A percentile compares a stretch with the other conserved stretches of the same genome.
phyloP scores from a whole-genome alignment of 306 rosid genomes.

The Vigna unguiculata region DNA sequence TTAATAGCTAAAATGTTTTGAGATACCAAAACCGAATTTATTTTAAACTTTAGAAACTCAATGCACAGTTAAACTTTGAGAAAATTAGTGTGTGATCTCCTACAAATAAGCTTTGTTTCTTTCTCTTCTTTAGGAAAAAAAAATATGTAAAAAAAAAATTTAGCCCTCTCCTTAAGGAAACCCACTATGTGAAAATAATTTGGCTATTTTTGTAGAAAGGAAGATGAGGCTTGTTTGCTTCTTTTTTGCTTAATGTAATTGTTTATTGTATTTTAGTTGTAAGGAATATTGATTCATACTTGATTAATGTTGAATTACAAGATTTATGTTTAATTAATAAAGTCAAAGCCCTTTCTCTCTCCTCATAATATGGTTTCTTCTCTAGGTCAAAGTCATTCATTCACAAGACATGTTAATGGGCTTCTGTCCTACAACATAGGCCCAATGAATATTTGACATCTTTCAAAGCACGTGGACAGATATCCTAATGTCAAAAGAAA shows the following conservation, averaged over 20 bases:
- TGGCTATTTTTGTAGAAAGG: slow-evolving; percentile 53
- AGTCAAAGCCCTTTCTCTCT: slow-evolving; percentile 41
- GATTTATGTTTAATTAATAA: slow-evolving; percentile 32
- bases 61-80: no score
- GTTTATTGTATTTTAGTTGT: slow-evolving; percentile 37
- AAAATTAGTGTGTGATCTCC: background rate
- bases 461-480: slow-evolving; percentile 68
- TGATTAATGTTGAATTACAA: slow-evolving; percentile 34
- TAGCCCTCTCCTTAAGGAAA: slow-evolving; percentile 68
- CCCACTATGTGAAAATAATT: slow-evolving; percentile 41
- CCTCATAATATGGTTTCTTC: background rate
- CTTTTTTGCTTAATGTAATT: background rate
- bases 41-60: background rate
- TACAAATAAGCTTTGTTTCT: background rate
- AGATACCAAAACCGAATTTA: background rate
- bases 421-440: slow-evolving; percentile 40
- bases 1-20: background rate
- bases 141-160: background rate
- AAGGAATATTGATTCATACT: slow-evolving; percentile 46
- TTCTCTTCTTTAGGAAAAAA: background rate
- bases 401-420: slow-evolving; percentile 49
- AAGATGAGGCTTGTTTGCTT: slow-evolving; percentile 72
- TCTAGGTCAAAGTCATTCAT: slow-evolving; percentile 35
- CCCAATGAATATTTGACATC: slow-evolving; percentile 58
- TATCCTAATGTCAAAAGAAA: slow-evolving; percentile 38